Evolutionary conservation across 768 basidiomycete genomes (phyloP).

Genomic region (Kwoniella heveanensis): DNA sequence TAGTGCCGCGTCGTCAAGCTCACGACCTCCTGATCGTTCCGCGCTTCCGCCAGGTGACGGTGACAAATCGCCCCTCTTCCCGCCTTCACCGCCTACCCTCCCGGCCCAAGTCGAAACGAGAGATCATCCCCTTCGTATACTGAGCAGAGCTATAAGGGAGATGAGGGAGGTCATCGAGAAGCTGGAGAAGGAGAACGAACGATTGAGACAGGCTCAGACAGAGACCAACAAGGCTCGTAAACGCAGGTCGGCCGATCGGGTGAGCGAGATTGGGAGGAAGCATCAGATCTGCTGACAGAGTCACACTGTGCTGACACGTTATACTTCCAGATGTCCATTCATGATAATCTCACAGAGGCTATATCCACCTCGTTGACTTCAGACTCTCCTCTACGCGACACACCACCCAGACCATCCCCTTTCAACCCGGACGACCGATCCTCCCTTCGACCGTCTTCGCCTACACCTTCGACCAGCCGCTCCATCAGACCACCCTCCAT

Average conservation of each 20-base stretch:
- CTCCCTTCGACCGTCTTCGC: conserved; percentile 17
- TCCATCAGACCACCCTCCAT: conserved; percentile 26
- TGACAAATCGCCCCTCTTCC: conserved; percentile 38
- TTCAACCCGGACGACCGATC: neutral
- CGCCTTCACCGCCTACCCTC: conserved; percentile 40
- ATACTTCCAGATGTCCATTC: conserved; percentile 32
- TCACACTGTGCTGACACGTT: conserved; percentile 4
- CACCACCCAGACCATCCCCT: conserved; percentile 1
- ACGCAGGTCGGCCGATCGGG: conserved; percentile 22
- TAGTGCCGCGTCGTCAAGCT: neutral
- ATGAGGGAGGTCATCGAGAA: conserved; percentile 31
- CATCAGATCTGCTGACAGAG: no score
- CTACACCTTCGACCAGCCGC: conserved; percentile 21
- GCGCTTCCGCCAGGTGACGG: neutral
- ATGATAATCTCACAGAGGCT: conserved; percentile 50
- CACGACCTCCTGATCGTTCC: neutral
- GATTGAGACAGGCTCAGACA: conserved; percentile 22
- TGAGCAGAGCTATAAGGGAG: conserved; percentile 39
- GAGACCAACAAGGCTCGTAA: neutral
- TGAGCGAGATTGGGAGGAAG: conserved; percentile 10
- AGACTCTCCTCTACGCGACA: conserved; percentile 16
- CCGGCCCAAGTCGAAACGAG: neutral
- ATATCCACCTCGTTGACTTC: conserved; percentile 49
- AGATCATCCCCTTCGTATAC: conserved; percentile 43
- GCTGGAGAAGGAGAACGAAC: conserved; percentile 41